phyloP scores from a whole-genome alignment of 2,329 filamentous ascomycete genomes.

The Hypoxylon sp. region DNA sequence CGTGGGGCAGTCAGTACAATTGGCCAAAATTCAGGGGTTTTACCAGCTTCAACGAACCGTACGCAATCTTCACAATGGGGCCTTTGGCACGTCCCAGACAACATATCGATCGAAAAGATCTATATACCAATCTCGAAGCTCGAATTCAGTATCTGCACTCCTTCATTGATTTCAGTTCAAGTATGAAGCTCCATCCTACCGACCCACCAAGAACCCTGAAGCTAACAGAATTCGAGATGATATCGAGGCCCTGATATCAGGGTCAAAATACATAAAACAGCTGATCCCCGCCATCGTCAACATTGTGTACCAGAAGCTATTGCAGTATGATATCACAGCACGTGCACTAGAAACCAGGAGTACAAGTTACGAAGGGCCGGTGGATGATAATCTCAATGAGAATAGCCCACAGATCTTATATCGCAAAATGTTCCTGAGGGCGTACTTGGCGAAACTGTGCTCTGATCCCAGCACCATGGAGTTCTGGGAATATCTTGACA shows the following conservation, averaged over 20 bases:
- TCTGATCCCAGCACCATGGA: constrained; percentile 81
- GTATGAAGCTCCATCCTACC: constrained; percentile 61
- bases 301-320: constrained; percentile 85
- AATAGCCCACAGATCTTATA: constrained; percentile 81
- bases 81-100: constrained; percentile 56
- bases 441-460: constrained; percentile 81
- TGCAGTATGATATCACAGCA: constrained; percentile 86
- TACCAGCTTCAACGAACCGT: neutral
- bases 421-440: constrained; percentile 83
- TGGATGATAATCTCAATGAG: constrained; percentile 75
- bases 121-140: constrained; percentile 79
- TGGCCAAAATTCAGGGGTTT: neutral
- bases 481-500: constrained; percentile 88
- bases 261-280: constrained; percentile 83
- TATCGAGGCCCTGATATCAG: constrained; percentile 77
- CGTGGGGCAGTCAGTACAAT: too few relatives aligned
- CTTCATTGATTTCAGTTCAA: constrained; percentile 80
- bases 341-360: constrained; percentile 77
- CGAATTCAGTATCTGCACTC: constrained; percentile 80
- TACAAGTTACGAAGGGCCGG: constrained; percentile 75
- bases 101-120: constrained; percentile 77
- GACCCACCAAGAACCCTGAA: constrained; percentile 2
- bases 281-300: constrained; percentile 87
- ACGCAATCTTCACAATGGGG: constrained; percentile 44
- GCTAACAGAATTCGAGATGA: constrained; percentile 67